These are phyloP conservation scores for Hanseniaspora hatyaiensis DNA, from an alignment of 805 yeast species.

Conservation along the genomic window DNA sequence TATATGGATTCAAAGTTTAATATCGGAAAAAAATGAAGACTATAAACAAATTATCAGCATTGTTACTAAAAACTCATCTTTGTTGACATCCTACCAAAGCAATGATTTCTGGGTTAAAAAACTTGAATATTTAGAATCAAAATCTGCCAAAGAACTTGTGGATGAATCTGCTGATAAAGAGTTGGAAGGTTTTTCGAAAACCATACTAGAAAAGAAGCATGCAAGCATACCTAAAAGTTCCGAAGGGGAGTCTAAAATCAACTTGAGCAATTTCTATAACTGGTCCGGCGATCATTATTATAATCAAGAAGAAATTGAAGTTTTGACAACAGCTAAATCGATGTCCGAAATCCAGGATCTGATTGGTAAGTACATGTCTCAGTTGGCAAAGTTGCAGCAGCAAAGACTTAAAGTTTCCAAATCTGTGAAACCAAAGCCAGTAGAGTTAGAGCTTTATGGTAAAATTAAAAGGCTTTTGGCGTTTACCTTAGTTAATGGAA, in stretches of 20 bases:
- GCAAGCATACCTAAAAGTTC: slow-evolving; percentile 14
- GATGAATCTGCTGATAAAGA: slow-evolving; percentile 3
- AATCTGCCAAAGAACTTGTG: slow-evolving; percentile 10
- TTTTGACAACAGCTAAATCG: slow-evolving; percentile 33
- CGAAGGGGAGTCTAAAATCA: slow-evolving; percentile 12
- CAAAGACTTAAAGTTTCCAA: slow-evolving; percentile 30
- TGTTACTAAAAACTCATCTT: slow-evolving; percentile 47
- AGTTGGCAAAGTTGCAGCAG: slow-evolving; percentile 42
- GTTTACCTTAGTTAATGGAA: slow-evolving; percentile 32
- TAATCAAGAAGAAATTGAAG: slow-evolving; percentile 41
- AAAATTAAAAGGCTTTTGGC: slow-evolving; percentile 38
- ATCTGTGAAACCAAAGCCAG: slow-evolving; percentile 32
- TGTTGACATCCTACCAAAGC: slow-evolving; percentile 40
- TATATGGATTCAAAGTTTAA: slow-evolving; percentile 48
- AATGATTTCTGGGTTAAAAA: slow-evolving; percentile 45
- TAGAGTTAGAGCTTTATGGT: slow-evolving; percentile 36
- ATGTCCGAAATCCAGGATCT: slow-evolving; percentile 30
- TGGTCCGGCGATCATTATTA: slow-evolving; percentile 42
- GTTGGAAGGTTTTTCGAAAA: neutral
- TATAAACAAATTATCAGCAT: slow-evolving; percentile 46
- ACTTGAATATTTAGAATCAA: slow-evolving; percentile 36
- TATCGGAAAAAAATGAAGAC: slow-evolving; percentile 32
- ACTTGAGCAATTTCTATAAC: slow-evolving; percentile 33
- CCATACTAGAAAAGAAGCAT: slow-evolving; percentile 7
- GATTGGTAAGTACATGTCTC: slow-evolving; percentile 36